These are phyloP conservation scores for Aureobasidium uvarum DNA, from an alignment of 2,329 filamentous ascomycete species.

Conservation along the genomic window DNA sequence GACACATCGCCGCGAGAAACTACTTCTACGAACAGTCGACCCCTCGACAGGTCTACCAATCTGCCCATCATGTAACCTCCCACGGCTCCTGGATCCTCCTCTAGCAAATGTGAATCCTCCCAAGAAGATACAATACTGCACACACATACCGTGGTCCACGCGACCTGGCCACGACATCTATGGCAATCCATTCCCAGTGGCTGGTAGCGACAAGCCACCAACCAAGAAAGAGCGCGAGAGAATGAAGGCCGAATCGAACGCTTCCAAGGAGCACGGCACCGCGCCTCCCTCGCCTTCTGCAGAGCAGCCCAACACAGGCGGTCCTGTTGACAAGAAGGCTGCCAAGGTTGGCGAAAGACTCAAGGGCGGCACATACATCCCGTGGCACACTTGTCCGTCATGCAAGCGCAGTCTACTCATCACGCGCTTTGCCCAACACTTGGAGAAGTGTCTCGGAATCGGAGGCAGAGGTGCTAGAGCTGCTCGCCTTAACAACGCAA, in stretches of 20 bases:
- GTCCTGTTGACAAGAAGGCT: constrained; percentile 45
- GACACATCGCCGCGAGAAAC: constrained; percentile 75
- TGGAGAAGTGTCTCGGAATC: constrained; percentile 61
- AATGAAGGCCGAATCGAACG: constrained; percentile 41
- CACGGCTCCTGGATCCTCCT: constrained; percentile 69
- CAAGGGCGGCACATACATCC: constrained; percentile 52
- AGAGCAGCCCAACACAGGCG: constrained; percentile 33
- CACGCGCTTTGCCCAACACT: constrained; percentile 59
- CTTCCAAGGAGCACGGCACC: constrained; percentile 37
- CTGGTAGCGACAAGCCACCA: constrained; percentile 55
- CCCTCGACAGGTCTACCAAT: constrained; percentile 69
- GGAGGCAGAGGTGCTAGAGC: constrained; percentile 54
- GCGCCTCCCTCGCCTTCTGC: constrained; percentile 37
- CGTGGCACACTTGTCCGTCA: constrained; percentile 58
- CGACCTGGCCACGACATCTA: constrained; percentile 77
- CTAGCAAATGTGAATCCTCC: constrained; percentile 49
- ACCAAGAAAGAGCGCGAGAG: constrained; percentile 74
- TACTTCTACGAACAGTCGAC: constrained; percentile 69
- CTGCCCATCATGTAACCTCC: constrained; percentile 72
- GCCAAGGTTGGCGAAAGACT: constrained; percentile 47
- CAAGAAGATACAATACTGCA: constrained; percentile 64
- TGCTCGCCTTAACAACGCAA: constrained; percentile 43
- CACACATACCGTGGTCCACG: constrained; percentile 73
- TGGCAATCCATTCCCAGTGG: constrained; percentile 75
- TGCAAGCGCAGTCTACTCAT: constrained; percentile 62